Percentiles rank a stretch among this genome's conserved stretches.
These are phyloP conservation scores for Blastosporella zonata DNA, from an alignment of 1,284 basidiomycete species.

Conservation along the genomic window DNA sequence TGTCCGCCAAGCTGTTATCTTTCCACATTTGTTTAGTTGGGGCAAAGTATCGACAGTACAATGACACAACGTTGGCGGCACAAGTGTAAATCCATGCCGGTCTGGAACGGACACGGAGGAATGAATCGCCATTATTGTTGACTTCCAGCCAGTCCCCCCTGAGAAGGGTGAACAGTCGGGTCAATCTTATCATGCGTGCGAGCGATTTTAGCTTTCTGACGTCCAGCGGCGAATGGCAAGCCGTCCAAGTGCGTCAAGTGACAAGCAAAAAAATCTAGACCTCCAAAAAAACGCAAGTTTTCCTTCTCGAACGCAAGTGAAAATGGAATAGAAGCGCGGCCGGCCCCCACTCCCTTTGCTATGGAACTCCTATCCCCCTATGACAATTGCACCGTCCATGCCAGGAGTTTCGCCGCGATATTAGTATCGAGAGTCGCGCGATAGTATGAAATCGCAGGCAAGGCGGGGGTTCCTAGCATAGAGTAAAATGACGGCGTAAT, in stretches of 20 bases:
- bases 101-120: not conserved
- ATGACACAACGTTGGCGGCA: slow-evolving; percentile 7
- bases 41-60: too few relatives aligned
- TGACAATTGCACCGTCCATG: not conserved
- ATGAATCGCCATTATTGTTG: not conserved
- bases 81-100: not conserved
- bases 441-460: too few relatives aligned
- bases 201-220: not conserved
- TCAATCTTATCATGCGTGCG: not conserved
- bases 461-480: not conserved
- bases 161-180: not conserved
- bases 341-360: not conserved
- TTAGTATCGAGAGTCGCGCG: not conserved
- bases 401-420: not conserved
- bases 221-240: not conserved
- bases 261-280: not conserved
- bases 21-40: too few relatives aligned
- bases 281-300: not conserved
- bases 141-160: too few relatives aligned
- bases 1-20: not conserved
- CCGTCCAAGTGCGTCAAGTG: not conserved
- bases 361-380: too few relatives aligned
- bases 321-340: not conserved
- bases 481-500: not conserved
- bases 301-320: not conserved